Evolutionary conservation across 2,329 filamentous ascomycete genomes (phyloP).

Genomic region (Aspergillus pseudonomiae): DNA sequence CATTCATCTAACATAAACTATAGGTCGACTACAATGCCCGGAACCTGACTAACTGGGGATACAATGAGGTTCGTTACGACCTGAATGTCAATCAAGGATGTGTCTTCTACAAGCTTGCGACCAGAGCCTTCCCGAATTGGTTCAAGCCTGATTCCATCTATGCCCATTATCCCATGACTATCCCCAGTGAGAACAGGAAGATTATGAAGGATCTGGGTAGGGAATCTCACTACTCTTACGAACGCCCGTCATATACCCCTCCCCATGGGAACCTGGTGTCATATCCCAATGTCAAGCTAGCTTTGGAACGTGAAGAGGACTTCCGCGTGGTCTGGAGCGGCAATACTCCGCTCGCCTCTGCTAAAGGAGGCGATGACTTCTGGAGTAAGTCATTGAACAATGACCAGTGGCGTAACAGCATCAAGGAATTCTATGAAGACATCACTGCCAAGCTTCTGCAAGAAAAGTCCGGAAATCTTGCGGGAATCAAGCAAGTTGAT

Average conservation of each 20-base stretch:
- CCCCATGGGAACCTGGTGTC: slow-evolving; percentile 61
- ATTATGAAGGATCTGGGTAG: slow-evolving; percentile 71
- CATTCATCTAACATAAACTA: slow-evolving; percentile 27
- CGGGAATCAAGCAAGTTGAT: slow-evolving; percentile 67
- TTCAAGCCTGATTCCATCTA: slow-evolving; percentile 79
- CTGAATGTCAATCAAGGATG: slow-evolving; percentile 76
- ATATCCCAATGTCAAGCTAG: slow-evolving; percentile 62
- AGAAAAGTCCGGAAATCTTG: slow-evolving; percentile 67
- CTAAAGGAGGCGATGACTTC: slow-evolving; percentile 58
- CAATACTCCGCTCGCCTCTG: slow-evolving; percentile 65
- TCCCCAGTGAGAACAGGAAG: slow-evolving; percentile 70
- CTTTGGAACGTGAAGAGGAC: slow-evolving; percentile 62
- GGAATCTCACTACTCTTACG: slow-evolving; percentile 70
- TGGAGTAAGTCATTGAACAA: slow-evolving; percentile 63
- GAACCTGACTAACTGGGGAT: slow-evolving; percentile 83
- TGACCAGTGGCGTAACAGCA: slow-evolving; percentile 62
- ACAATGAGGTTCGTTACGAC: slow-evolving; percentile 73
- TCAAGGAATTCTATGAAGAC: slow-evolving; percentile 69
- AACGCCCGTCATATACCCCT: slow-evolving; percentile 58
- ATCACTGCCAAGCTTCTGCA: slow-evolving; percentile 64
- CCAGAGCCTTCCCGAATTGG: slow-evolving; percentile 77
- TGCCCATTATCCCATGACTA: slow-evolving; percentile 73
- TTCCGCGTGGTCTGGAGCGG: slow-evolving; percentile 70
- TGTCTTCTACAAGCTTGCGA: slow-evolving; percentile 81
- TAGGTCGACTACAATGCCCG: slow-evolving; percentile 70